Conservation (phyloP, 1,139 yeast genomes). For the Pichia sp. region DNA sequence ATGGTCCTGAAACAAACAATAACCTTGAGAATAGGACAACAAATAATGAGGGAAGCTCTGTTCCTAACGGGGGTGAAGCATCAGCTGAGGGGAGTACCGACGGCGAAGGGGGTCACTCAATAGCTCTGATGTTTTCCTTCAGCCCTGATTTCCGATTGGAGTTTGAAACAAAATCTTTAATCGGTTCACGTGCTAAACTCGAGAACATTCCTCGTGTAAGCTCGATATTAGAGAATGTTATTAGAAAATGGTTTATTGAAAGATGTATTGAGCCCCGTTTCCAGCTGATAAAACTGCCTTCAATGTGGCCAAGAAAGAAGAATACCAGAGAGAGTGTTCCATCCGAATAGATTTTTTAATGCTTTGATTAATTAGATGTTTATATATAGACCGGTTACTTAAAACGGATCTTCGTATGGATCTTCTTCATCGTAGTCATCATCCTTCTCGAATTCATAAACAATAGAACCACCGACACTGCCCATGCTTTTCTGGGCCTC, state of each 20-base stretch:
- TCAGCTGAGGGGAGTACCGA: not conserved
- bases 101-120: slow-evolving; percentile 26
- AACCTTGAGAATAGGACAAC: not conserved
- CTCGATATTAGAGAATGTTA: slow-evolving; percentile 72
- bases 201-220: slow-evolving; percentile 93
- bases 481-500: slow-evolving; percentile 79
- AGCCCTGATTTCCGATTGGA: slow-evolving; percentile 87
- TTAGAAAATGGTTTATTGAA: slow-evolving; percentile 87
- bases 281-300: slow-evolving; percentile 78
- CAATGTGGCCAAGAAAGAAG: slow-evolving; percentile 84
- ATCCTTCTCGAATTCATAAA: slow-evolving; percentile 71
- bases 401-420: slow-evolving; percentile 88
- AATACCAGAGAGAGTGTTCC: slow-evolving; percentile 47
- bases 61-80: not conserved
- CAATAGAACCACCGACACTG: slow-evolving; percentile 77
- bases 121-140: slow-evolving; percentile 82
- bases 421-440: slow-evolving; percentile 97
- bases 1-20: not conserved
- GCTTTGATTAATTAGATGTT: not conserved
- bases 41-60: not conserved
- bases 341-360: not conserved
- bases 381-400: not conserved
- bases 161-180: slow-evolving; percentile 76
- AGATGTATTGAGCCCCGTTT: slow-evolving; percentile 92
- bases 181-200: slow-evolving; percentile 87